phyloP scores from a whole-genome alignment of 2,329 filamentous ascomycete species.

The Aotearoamyces nothofagi region DNA sequence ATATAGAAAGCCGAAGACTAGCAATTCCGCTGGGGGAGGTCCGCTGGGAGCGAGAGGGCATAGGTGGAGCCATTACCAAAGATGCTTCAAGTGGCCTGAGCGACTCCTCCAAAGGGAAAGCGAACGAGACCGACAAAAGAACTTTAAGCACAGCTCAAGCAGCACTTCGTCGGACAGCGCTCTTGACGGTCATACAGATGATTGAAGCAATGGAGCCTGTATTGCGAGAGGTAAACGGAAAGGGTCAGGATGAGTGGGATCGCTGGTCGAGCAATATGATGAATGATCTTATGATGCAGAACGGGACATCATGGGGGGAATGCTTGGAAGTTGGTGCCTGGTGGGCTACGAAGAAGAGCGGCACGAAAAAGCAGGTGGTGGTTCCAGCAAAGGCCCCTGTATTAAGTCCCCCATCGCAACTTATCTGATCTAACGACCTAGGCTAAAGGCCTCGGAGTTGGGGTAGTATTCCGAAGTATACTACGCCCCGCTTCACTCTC shows the following conservation, averaged over 20 bases:
- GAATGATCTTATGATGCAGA: slow-evolving; percentile 64
- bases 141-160: slow-evolving; percentile 42
- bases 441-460: no score
- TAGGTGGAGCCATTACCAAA: slow-evolving; percentile 45
- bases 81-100: slow-evolving; percentile 38
- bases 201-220: slow-evolving; percentile 76
- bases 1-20: slow-evolving; percentile 58
- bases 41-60: slow-evolving; percentile 71
- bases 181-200: slow-evolving; percentile 67
- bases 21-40: slow-evolving; percentile 79
- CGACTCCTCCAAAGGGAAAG: slow-evolving; percentile 23
- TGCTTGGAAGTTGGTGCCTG: slow-evolving; percentile 80
- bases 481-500: no score
- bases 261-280: slow-evolving; percentile 81
- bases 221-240: slow-evolving; percentile 67
- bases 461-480: no score
- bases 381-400: no score
- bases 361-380: no score
- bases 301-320: slow-evolving; percentile 68
- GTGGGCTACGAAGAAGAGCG: slow-evolving; percentile 69
- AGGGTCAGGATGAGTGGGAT: slow-evolving; percentile 87
- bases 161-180: slow-evolving; percentile 63
- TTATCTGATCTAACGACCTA: no score
- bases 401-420: no score
- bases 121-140: slow-evolving; percentile 13